phyloP scores from a whole-genome alignment of 192 early-diverging fungal species.

The Martensiomyces pterosporus region DNA sequence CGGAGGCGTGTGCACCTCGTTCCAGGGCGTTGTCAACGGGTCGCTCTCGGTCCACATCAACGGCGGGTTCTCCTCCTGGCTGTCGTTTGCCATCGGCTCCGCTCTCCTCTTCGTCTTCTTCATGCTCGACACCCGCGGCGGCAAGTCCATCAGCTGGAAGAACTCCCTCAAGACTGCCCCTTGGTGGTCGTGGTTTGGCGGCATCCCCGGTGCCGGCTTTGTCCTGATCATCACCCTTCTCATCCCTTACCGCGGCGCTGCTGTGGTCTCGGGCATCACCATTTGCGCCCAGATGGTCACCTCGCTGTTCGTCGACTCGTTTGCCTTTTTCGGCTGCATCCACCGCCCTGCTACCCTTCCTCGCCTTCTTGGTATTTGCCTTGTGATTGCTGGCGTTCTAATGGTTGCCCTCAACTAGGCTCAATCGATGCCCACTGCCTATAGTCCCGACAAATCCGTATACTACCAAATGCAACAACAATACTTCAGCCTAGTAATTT shows the following conservation, averaged over 20 bases:
- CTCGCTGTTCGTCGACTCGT: conserved; percentile 40
- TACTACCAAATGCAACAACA: no score
- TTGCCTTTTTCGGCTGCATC: conserved; percentile 42
- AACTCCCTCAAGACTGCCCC: conserved; percentile 40
- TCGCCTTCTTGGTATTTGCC: conserved; percentile 20
- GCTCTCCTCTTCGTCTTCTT: conserved; percentile 42
- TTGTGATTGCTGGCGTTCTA: conserved; percentile 47
- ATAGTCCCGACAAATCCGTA: no score
- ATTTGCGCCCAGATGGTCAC: conserved; percentile 50
- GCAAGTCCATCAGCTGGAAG: conserved; percentile 36
- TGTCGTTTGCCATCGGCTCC: conserved; percentile 46
- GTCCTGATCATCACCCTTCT: conserved; percentile 49
- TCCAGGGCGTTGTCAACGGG: conserved; percentile 48
- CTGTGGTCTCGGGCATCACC: conserved; percentile 44
- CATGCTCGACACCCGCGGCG: conserved; percentile 44
- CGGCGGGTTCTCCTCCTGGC: conserved; percentile 45
- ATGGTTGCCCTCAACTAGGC: conserved; percentile 47
- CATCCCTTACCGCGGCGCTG: conserved; percentile 46
- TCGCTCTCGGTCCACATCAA: conserved; percentile 39
- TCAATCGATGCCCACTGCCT: no score
- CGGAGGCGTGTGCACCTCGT: conserved; percentile 25
- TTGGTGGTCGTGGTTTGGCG: conserved; percentile 50
- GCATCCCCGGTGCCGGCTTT: conserved; percentile 38
- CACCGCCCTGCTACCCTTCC: conserved; percentile 33
- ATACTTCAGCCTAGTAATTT: no score